Evolutionary conservation across 2,329 filamentous ascomycete species (phyloP), one percentile per base, ranked within the genome.

Genomic region (Diplocarpon mali): DNA sequence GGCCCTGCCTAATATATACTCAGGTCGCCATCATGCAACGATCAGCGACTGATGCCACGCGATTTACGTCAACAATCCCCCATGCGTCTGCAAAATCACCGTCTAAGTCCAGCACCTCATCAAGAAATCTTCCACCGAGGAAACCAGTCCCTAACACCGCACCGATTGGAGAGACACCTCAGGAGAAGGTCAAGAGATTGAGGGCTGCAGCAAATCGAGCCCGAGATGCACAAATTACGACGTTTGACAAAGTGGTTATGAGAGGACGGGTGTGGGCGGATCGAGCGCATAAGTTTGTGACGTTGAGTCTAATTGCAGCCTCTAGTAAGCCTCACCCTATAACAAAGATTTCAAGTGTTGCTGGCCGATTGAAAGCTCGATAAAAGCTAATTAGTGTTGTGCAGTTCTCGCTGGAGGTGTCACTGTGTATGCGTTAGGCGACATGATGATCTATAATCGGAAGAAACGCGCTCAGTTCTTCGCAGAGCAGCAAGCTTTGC

Each of bases 11-110:
- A 24, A 15, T 44, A 13, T 24, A 24, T 4, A 3, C 20, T 24
- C 16, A 24, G 17, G 40, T 27, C 35, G 31, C 31, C 30, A 27
- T 27, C 20, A 68, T 67, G 53, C 73, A 82, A 49, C 80, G 83
- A 61, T 85, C 78, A 66, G 80, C 84, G 62, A 77, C 76, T 57
- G 85, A 89, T 63, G 85, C 85, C 54, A 92, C 85, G 58, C 80
- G 84, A 61, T 92, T 85, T 65, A 85, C 80, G 13, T 68, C 78
- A 20, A 83, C 78, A 14, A 77, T 73, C 49, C 79, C 79, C 30
- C 83, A 87, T 66, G 84, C 83, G 56, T 73, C 73, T 66, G 84
- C 83, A 56, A 73, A 73, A 62, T 64, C 71, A 35, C 63, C 62
- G 44, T 62, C 66, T 24, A 57, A 64, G 42, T 59, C 62, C 29